These are phyloP conservation scores for Orbilia blumenaviensis DNA, from an alignment of 2,329 filamentous ascomycete genomes.

Conservation along the genomic window DNA sequence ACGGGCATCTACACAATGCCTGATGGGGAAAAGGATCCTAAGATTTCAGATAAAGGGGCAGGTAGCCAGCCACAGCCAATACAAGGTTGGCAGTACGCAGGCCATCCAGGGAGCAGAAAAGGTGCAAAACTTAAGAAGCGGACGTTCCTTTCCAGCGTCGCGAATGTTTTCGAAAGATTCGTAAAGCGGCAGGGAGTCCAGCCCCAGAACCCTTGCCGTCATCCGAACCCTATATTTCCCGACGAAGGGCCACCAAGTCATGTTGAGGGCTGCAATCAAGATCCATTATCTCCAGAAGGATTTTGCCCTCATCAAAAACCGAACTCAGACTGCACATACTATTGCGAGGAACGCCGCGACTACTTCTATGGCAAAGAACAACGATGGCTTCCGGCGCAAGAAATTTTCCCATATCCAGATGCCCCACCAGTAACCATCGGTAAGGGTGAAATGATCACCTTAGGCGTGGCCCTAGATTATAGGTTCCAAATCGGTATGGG, in stretches of 20 bases:
- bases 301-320: constrained; percentile 19
- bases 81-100: not conserved
- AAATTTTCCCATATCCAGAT: constrained; percentile 48
- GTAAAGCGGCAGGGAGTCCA: constrained; percentile 13
- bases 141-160: not conserved
- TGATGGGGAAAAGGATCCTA: not conserved
- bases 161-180: not conserved
- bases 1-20: not conserved
- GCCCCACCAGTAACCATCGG: constrained; percentile 13
- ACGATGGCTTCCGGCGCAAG: constrained; percentile 25
- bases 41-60: not conserved
- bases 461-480: constrained; percentile 2
- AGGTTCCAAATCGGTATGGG: not conserved
- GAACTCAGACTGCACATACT: constrained; percentile 19
- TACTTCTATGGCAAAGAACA: constrained; percentile 47
- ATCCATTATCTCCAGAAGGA: constrained; percentile 11
- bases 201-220: constrained; percentile 29
- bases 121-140: not conserved
- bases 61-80: not conserved
- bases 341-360: constrained; percentile 27
- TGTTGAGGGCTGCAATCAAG: constrained; percentile 29
- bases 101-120: not conserved
- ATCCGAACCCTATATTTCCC: constrained; percentile 44
- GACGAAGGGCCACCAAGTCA: constrained; percentile 35
- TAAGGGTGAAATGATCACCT: constrained; percentile 28